Evolutionary conservation across 257 asterid genomes (phyloP), one percentile per base, ranked within the genome.

Genomic region (Gentiana dahurica): DNA sequence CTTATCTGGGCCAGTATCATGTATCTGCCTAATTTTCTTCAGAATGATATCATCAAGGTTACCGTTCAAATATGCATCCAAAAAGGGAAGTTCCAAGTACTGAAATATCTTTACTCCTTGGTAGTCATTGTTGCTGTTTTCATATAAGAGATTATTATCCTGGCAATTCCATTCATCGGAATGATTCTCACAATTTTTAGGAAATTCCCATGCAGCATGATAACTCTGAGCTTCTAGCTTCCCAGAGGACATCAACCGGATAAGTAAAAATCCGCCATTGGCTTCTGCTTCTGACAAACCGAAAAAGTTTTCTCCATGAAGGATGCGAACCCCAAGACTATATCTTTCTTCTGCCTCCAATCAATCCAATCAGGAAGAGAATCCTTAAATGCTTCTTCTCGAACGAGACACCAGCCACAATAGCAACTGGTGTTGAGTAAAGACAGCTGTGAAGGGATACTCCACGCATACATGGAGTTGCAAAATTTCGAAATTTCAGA

Each of bases 291-390:
- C 65, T 54, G 70, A 59, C 63, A 73, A 47, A 59, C 58, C 57
- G 3, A 70, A 61, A 49, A 69, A 68, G 38, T 74, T 51, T 66
- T 74, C 73, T 12, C 72, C 60, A 33, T 65, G 59, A 36, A 84
- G 78, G 68, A 84, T 67, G 51, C 81, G 75, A 90, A 84, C 36
- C 97, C 97, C 77, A 77, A 49, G 66, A 77, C 71, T 33, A 74
- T 32, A 37, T 68, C 77, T 59, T 70, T 76, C 57, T 76, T 90
- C 76, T 90, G 86, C 74, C 95, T 82, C 96, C 95, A 87, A 67
- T 84, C 87, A 64, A 78, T 70, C 98, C 98, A 87, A 55, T 41
- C 65, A 12, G 84, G 84, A 53, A 75, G 80, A 45, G 87, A 63
- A 37, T 66, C 74, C 59, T 76, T 72, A 12, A 66, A 61, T 44